Evolutionary conservation across 2,329 filamentous ascomycete genomes (phyloP), one percentile per base, ranked within the genome.

Genomic region (Aspergillus udagawae): DNA sequence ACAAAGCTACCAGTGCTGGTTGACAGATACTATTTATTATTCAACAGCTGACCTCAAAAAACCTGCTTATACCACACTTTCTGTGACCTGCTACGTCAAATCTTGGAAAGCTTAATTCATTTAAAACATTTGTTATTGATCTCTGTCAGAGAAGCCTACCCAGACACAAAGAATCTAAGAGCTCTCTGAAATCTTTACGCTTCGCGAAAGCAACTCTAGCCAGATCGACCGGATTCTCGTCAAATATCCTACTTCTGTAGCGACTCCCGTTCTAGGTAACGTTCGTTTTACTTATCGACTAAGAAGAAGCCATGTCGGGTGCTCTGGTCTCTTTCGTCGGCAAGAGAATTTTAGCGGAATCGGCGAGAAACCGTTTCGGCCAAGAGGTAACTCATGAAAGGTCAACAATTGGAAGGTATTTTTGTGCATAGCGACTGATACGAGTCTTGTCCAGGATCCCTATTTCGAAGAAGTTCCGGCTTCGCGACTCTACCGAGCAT

Each of bases 401-500:
- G n/a, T 45, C 32, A 20, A 38, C 12, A 17, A 51, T 64, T 29
- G 53, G 4, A 20, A 1, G 3, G n/a, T 1, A 6, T 53, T 29
- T 35, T n/a, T 20, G 27, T 10, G 47, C 35, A 20, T 14, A 32
- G 56, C 60, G 14, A 17, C 55, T 55, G 17, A 53, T 42, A 32
- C 17, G 17, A 47, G 28, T 51, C 29, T 50, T 52, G 52, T 10
- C 29, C 67, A 97, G 90, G 92, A 97, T 71, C 92, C 92, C 5
- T 96, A 92, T 77, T 96, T 92, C 67, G 91, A 96, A 73, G 82
- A 86, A 64, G 86, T 96, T 38, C 86, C 87, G 23, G 87, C 92
- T 45, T 90, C 89, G 8, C 83, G 86, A 61, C 79, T 89, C 45
- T 77, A 86, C 63, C 86, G 86, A 58, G 84, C 80, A 54, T 85